Base-by-base conservation (phyloP, 306 rosid genomes). In the Castanopsis chinensis region DNA sequence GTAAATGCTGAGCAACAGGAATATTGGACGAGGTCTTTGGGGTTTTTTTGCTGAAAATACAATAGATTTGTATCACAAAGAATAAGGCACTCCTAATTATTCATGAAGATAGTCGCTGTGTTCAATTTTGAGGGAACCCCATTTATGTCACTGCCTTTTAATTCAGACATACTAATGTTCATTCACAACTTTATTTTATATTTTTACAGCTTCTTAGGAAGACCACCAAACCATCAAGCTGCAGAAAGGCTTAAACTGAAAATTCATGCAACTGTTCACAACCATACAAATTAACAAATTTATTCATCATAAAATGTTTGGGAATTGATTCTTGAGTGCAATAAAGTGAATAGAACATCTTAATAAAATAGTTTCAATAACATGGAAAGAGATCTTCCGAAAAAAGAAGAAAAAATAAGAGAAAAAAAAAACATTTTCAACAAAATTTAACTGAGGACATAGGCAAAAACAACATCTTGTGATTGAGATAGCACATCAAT, bases 401-500 rank as follows among this genome's bases (percentile, higher is more conserved):
- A 35, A 18, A 18, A 33, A 41, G 45, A 41, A 41, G 45, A 41
- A 37, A 37, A 37, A 37, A 37, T 25, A 25, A 25, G 27, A 25
- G 27, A 2, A 25, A 25, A 25, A 25, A 25, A 35, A 30, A 69
- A 78, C 74, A 79, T 20, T 72, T 76, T 18, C 81, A 71, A 71
- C 56, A 59, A 19, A 55, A 77, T 57, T 33, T 51, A 61, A 70
- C 73, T 23, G 20, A 61, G 35, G 58, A 28, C 56, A 27, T 32
- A 51, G 35, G 72, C 61, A 21, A 69, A 80, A 75, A 52, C 25
- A 17, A 74, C 27, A 79, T 73, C 55, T 35, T 56, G 74, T 35
- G 63, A 76, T 18, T 51, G 69, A 70, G 64, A 60, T 76, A 18
- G 65, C 71, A 76, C 9, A 23, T 69, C 49, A 52, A 73, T 60